phyloP scores from a whole-genome alignment of 805 yeast species.

The Groenewaldozyma salmanticensis region DNA sequence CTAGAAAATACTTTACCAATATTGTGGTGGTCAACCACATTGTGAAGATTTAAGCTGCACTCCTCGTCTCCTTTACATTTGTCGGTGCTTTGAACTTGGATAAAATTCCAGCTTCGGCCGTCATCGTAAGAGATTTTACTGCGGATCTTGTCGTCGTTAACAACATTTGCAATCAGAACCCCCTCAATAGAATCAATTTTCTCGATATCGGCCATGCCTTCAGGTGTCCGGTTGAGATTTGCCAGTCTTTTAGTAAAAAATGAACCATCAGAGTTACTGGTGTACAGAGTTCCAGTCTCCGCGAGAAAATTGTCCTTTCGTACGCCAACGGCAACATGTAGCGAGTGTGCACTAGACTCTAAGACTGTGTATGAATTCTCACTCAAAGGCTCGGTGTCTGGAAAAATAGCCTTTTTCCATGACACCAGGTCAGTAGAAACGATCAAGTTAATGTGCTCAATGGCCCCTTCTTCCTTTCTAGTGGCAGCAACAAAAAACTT shows the following conservation, averaged over 20 bases:
- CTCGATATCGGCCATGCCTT: slow-evolving; percentile 33
- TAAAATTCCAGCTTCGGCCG: slow-evolving; percentile 28
- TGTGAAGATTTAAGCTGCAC: slow-evolving; percentile 32
- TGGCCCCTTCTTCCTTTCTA: slow-evolving; percentile 15
- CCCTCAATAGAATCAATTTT: slow-evolving; percentile 51
- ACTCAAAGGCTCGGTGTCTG: slow-evolving; percentile 17
- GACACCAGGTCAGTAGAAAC: slow-evolving; percentile 27
- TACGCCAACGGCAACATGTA: slow-evolving; percentile 32
- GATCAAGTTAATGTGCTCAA: slow-evolving; percentile 21
- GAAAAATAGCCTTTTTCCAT: slow-evolving; percentile 31
- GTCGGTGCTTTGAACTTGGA: slow-evolving; percentile 23
- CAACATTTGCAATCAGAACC: slow-evolving; percentile 43
- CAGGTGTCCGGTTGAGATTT: slow-evolving; percentile 19
- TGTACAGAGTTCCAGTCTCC: slow-evolving; percentile 25
- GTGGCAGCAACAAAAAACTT: slow-evolving; percentile 30
- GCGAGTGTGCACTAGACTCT: slow-evolving; percentile 32
- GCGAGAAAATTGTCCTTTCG: slow-evolving; percentile 6
- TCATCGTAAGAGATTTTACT: slow-evolving; percentile 32
- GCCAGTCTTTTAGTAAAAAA: slow-evolving; percentile 37
- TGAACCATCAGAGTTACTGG: slow-evolving; percentile 43
- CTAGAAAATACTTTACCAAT: slow-evolving; percentile 25
- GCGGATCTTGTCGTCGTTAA: slow-evolving; percentile 18
- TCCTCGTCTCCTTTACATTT: slow-evolving; percentile 21
- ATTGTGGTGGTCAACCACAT: slow-evolving; percentile 28
- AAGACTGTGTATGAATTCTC: slow-evolving; percentile 25